Evolutionary conservation across 2,329 filamentous ascomycete species (phyloP).

Genomic region (Neofusicoccum cordaticola): DNA sequence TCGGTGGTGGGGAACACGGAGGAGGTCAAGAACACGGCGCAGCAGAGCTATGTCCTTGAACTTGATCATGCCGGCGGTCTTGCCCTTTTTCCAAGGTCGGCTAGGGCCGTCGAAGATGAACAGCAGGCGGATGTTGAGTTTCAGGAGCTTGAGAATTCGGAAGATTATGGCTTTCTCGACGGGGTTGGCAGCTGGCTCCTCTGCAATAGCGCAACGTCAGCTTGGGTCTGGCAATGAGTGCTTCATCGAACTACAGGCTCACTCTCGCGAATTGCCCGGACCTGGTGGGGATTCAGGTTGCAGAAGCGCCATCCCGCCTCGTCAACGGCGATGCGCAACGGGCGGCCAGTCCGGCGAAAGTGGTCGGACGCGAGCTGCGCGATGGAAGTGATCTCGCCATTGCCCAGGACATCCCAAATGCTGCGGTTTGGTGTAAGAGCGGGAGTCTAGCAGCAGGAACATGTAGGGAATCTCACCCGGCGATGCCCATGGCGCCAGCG

Average conservation of each 20-base stretch:
- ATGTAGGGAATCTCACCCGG: neutral
- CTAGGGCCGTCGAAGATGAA: constrained; percentile 56
- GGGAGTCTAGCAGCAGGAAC: neutral
- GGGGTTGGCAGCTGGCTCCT: constrained; percentile 36
- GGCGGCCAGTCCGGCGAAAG: constrained; percentile 32
- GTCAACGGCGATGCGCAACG: constrained; percentile 43
- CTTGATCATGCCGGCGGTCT: constrained; percentile 32
- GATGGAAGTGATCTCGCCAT: constrained; percentile 33
- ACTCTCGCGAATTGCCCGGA: constrained; percentile 36
- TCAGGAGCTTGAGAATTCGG: constrained; percentile 46
- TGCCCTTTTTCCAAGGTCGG: constrained; percentile 37
- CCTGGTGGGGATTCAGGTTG: constrained; percentile 37
- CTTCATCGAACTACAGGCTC: neutral
- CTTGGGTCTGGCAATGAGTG: neutral
- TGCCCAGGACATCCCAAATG: constrained; percentile 40
- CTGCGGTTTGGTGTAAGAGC: constrained; percentile 7
- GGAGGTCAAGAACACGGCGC: constrained; percentile 36
- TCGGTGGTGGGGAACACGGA: constrained; percentile 43
- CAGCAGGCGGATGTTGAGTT: constrained; percentile 50
- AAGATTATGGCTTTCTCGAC: constrained; percentile 43
- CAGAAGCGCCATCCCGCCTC: constrained; percentile 46
- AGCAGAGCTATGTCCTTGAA: constrained; percentile 32
- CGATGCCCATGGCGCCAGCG: constrained; percentile 17
- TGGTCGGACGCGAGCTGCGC: constrained; percentile 40
- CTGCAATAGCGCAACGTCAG: constrained; percentile 10